Evolutionary conservation across 139 green algal genomes (phyloP), one percentile per base, ranked within the genome.

Genomic region (Astrephomene gubernaculifera): DNA sequence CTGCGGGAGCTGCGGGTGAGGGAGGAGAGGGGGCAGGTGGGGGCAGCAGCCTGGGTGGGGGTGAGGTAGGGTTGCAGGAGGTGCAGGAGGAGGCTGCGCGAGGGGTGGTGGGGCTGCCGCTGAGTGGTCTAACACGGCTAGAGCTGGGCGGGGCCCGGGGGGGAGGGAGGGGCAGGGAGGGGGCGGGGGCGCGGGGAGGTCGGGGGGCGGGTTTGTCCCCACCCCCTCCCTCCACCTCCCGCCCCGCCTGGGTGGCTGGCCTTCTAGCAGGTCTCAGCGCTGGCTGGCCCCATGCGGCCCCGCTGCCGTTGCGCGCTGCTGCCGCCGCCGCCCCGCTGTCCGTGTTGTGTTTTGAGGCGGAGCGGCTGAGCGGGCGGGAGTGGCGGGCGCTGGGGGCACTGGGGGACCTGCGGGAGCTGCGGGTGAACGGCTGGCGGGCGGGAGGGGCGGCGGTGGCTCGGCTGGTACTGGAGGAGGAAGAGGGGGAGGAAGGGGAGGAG

Each of bases 371-470:
- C 0, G 43, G 0, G 19, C 22, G 17, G 10, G 78, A 74, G 43
- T 84, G 61, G 41, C 5, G 0, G 0, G 39, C 61, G 41, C 60
- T 83, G 41, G 0, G 41, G 14, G 0, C 10, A 25, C 43, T 83
- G n/a, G 25, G 5, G 41, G 41, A 31, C 17, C 31, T 83, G 61
- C 38, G 14, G 21, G 60, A 83, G 76, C 41, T 83, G 54, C 36
- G 78, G 25, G 74, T 84, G 21, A 84, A 84, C 21, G 78, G 78
- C n/a, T 84, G 78, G 78, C 63, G 22, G 43, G 17, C 7, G n/a
- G 78, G 63, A 9, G 43, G 38, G 9, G 44, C 22, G 29, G 25
- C n/a, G 5, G 22, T 2, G 17, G 38, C 44, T 4, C 19, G 25
- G 27, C 2, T 57, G 36, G 53, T 84, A 8, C 60, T 74, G n/a